Evolutionary conservation across 2,329 filamentous ascomycete genomes (phyloP), one percentile per base, ranked within the genome.

Genomic region (Didymella pomorum): DNA sequence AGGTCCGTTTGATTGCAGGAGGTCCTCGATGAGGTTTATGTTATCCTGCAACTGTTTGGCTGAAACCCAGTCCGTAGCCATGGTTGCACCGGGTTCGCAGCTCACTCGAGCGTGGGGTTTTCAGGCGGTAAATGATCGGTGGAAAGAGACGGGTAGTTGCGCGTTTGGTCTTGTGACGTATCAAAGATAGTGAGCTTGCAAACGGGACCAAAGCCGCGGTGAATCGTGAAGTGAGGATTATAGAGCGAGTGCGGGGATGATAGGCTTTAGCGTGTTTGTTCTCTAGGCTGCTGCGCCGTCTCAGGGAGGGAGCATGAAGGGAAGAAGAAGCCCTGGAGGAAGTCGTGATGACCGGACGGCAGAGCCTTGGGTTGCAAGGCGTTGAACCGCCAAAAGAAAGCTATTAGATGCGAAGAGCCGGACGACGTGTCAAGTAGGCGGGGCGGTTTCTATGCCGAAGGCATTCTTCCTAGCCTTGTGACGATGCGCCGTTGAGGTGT

Each of bases 1-100:
- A 2, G 47, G 58, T 7, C 52, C 52, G 42, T 52, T 52, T 6
- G 25, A 23, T 14, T 26, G 18, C 3, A 60, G 58, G n/a, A 56
- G 48, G 26, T 52, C 48, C 49, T 60, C 48, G 25, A 60, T 56
- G 3, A 56, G 44, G 4, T 35, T 39, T 21, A 60, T 60, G 14
- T 56, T 56, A 1, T 48, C 47, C n/a, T 60, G 52, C n/a, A 52
- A 18, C 29, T 56, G 37, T n/a, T 42, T 45, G 8, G 39, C 18
- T 4, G 56, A 50, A 7, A 54, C 29, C 44, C 42, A 48, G 33
- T 35, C 26, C 18, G 42, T 12, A 25, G 48, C 43, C 57, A 60
- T 55, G 16, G 18, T 28, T 39, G 18, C 35, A n/a, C 37, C 43
- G 29, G 49, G 50, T 37, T 31, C 16, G 37, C 39, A n/a, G 39